Evolutionary conservation across 345 rosid species (phyloP).

Genomic region (Erysimum cheiranthoides): DNA sequence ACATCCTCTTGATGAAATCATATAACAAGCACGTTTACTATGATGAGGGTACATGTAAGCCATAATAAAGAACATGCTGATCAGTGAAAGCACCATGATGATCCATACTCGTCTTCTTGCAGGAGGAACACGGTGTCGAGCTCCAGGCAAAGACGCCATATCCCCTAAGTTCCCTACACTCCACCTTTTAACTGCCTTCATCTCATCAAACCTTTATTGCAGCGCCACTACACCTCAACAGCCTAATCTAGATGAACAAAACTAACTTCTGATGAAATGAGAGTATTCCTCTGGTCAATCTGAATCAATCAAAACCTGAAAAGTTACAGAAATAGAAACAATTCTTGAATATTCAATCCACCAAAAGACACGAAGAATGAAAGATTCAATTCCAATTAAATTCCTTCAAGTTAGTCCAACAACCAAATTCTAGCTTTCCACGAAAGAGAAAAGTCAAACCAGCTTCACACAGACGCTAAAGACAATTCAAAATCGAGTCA

Average conservation of each 20-base stretch:
- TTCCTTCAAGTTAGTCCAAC: constrained; percentile 10
- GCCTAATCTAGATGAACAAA: constrained; percentile 14
- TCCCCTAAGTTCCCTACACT: constrained; percentile 73
- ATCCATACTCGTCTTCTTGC: constrained; percentile 87
- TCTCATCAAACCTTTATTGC: constrained; percentile 43
- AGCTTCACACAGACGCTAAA: constrained; percentile 12
- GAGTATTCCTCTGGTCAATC: constrained; percentile 11
- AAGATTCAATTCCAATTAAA: neutral
- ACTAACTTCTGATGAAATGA: neutral
- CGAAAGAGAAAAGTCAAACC: constrained; percentile 37
- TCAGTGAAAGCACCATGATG: constrained; percentile 69
- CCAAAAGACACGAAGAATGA: neutral
- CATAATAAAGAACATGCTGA: constrained; percentile 69
- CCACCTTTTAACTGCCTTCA: constrained; percentile 81
- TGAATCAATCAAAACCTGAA: constrained; percentile 25
- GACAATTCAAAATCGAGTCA: neutral
- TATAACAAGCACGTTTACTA: constrained; percentile 72
- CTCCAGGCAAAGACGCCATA: constrained; percentile 65
- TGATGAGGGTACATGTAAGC: constrained; percentile 87
- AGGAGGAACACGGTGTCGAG: constrained; percentile 73
- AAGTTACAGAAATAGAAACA: constrained; percentile 30
- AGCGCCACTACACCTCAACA: constrained; percentile 20
- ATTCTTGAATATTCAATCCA: constrained; percentile 7
- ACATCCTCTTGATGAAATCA: constrained; percentile 86
- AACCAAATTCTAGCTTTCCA: constrained; percentile 15